Evolutionary conservation across 2,329 filamentous ascomycete species (phyloP).

Genomic region (Incumbomyces lentus): DNA sequence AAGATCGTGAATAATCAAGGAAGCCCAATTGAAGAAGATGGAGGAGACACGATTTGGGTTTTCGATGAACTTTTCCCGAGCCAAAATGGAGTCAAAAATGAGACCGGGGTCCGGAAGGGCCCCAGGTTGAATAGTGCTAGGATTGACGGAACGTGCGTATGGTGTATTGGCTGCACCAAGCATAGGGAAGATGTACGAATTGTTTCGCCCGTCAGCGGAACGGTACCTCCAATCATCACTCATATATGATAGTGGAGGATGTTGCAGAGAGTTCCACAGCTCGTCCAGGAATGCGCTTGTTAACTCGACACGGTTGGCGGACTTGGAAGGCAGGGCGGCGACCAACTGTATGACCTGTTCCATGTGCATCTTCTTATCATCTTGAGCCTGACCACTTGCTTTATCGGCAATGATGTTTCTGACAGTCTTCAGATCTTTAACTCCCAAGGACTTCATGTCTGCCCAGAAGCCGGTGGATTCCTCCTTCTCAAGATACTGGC

Average conservation of each 20-base stretch:
- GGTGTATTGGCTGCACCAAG: slow-evolving; percentile 57
- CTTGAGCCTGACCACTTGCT: slow-evolving; percentile 51
- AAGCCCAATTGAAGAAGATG: slow-evolving; percentile 62
- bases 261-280: slow-evolving; percentile 62
- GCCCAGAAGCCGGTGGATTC: slow-evolving; percentile 43
- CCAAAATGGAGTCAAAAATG: slow-evolving; percentile 36
- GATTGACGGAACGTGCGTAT: slow-evolving; percentile 56
- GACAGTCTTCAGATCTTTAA: slow-evolving; percentile 53
- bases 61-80: slow-evolving; percentile 32
- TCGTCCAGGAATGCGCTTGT: slow-evolving; percentile 59
- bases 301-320: slow-evolving; percentile 50
- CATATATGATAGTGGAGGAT: slow-evolving; percentile 54
- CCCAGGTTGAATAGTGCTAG: slow-evolving; percentile 43
- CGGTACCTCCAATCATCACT: slow-evolving; percentile 54
- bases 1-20: slow-evolving; percentile 62
- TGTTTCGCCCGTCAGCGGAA: slow-evolving; percentile 59
- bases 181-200: slow-evolving; percentile 56
- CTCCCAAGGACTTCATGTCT: slow-evolving; percentile 49
- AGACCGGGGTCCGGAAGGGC: slow-evolving; percentile 56
- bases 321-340: slow-evolving; percentile 51
- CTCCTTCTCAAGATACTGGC: slow-evolving; percentile 44
- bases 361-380: slow-evolving; percentile 72
- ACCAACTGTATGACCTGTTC: slow-evolving; percentile 62
- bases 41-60: slow-evolving; percentile 65
- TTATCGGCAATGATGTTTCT: slow-evolving; percentile 51